Base-by-base conservation (phyloP, 2,329 filamentous ascomycete species). In the Pseudonectria foliicola region DNA sequence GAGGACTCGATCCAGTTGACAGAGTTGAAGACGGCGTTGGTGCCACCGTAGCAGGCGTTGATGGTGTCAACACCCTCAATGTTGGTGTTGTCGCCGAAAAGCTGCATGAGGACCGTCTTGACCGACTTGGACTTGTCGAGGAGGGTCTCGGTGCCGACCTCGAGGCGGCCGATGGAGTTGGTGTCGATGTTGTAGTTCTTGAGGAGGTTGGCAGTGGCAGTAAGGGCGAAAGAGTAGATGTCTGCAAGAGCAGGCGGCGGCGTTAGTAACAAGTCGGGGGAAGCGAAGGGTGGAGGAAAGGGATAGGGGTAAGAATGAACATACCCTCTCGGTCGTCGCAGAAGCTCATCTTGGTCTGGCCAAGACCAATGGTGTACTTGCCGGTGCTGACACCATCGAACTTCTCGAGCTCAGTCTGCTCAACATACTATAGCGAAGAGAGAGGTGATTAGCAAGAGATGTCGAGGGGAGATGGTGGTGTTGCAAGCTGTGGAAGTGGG, bases 341-440 rank as follows among this genome's bases (percentile, higher is more conserved):
- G 68, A 92, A 92, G 71, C 80, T 82, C 85, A 92, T 92, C 70
- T 85, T 87, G 59, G 83, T 90, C 75, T 92, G 85, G 55, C 85
- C 85, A 38, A 92, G 81, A 62, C 85, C 85, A 67, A 92, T 90
- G 56, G 85, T 92, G 73, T 92, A 92, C 69, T 92, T 92, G 50
- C 85, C 85, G 38, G 78, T 62, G 60, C 75, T 75, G 55, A 86
- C 84, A 61, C 84, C 85, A 76, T 92, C 85, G 66, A 87, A 86
- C 66, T 86, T 85, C 64, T 90, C 85, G 45, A 92, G 76, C 62
- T 89, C 84, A 38, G 70, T 63, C 68, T 92, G 85, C 59, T 89
- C 82, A 54, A 92, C 84, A 66, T 86, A 92, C 85, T 90, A 49
- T 31, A 52, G 15, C n/a, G 15, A 35, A 32, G 25, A 7, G 37